Conservation (phyloP, 164 flowering plant genomes). For the Magnolia kwangsiensis region DNA sequence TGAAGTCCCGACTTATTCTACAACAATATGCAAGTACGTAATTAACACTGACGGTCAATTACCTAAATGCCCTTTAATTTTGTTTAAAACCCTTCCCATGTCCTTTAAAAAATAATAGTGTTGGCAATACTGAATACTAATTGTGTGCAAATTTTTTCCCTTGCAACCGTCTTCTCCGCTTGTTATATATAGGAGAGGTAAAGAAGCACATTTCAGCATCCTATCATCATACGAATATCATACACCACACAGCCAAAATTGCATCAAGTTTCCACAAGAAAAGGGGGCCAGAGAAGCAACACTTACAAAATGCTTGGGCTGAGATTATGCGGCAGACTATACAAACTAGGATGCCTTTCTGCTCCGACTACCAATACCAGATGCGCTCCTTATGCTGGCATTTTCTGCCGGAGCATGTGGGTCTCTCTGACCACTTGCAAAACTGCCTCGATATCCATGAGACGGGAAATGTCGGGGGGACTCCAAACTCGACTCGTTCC, state of each 20-base stretch:
- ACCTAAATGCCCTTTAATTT: not conserved
- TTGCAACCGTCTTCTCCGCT: not conserved
- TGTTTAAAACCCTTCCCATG: not conserved
- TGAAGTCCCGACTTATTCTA: no score
- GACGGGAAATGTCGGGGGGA: conserved; percentile 41
- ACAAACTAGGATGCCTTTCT: conserved; percentile 34
- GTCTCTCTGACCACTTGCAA: conserved; percentile 40
- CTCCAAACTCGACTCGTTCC: conserved; percentile 39
- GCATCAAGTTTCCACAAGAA: conserved; percentile 14
- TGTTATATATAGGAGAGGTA: not conserved
- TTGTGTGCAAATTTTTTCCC: not conserved
- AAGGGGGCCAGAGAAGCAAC: conserved; percentile 1
- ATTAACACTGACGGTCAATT: not conserved
- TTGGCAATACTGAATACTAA: not conserved
- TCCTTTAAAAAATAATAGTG: not conserved
- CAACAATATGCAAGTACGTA: not conserved
- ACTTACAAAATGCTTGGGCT: conserved; percentile 6
- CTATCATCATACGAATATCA: conserved; percentile 17
- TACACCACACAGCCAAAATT: conserved; percentile 6
- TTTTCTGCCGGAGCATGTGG: conserved; percentile 34
- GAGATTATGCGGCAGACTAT: not conserved
- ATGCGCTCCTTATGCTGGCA: conserved; percentile 21
- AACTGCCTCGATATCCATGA: conserved; percentile 46
- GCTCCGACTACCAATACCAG: conserved; percentile 48
- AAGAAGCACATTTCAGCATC: not conserved